These are phyloP conservation scores for Puccinia hordei DNA, from an alignment of 1,284 basidiomycete genomes.

Conservation along the genomic window DNA sequence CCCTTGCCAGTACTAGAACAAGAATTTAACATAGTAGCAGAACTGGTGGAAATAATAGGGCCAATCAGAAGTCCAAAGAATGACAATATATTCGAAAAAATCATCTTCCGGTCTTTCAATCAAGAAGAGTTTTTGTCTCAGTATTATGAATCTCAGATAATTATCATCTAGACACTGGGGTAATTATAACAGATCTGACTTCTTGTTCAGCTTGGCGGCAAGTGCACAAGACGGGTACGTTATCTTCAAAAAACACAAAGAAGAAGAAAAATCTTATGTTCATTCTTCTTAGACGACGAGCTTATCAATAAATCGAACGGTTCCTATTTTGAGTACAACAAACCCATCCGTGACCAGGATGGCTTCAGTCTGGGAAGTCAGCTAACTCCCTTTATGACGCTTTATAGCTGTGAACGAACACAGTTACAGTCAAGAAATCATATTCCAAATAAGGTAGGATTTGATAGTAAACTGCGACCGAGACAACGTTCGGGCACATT, in stretches of 20 bases:
- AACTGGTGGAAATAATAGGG: neutral
- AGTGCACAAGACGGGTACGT: neutral
- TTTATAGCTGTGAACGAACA: neutral
- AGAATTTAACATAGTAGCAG: neutral
- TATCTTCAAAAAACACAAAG: no score
- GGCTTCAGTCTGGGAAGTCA: neutral
- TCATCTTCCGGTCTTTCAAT: neutral
- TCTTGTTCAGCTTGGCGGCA: neutral
- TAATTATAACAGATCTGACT: neutral
- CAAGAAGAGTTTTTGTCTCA: neutral
- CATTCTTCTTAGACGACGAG: neutral
- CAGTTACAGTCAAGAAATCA: neutral
- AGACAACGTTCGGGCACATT: no score
- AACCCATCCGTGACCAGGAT: neutral
- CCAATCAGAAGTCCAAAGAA: neutral
- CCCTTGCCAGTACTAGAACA: neutral
- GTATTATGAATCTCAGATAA: neutral
- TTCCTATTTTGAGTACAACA: constrained; percentile 12
- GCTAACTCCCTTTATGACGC: neutral
- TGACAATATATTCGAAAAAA: neutral
- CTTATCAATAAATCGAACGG: constrained; percentile 1
- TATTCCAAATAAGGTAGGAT: no score
- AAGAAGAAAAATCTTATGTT: no score
- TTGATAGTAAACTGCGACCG: no score
- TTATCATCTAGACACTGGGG: neutral